Percentiles rank a stretch among this genome's conserved stretches.
Evolutionary conservation across 768 basidiomycete genomes (phyloP).

Genomic region (Pholiota microspora): DNA sequence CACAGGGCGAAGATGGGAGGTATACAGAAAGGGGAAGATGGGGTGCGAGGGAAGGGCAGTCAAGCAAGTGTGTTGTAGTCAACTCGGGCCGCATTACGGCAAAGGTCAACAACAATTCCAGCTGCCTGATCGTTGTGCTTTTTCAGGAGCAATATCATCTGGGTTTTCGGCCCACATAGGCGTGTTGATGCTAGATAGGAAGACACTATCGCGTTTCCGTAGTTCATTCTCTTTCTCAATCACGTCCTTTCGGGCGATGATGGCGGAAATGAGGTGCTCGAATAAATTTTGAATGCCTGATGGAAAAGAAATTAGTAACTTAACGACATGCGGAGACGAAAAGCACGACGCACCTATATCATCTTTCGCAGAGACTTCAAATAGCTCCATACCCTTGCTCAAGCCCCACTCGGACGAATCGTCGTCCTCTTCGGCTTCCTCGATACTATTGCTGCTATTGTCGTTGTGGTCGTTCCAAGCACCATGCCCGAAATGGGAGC

Average conservation of each 20-base stretch:
- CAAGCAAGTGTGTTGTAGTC: background rate
- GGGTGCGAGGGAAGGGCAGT: constrained; percentile 13
- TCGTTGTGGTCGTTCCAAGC: constrained; percentile 58
- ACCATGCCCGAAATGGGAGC: constrained; percentile 51
- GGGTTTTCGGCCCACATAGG: constrained; percentile 81
- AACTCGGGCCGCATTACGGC: constrained; percentile 9
- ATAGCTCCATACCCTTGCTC: constrained; percentile 81
- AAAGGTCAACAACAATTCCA: constrained; percentile 69
- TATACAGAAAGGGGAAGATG: constrained; percentile 6
- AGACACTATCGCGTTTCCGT: constrained; percentile 81
- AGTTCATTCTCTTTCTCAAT: constrained; percentile 83
- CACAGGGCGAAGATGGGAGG: background rate
- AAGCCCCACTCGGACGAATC: constrained; percentile 75
- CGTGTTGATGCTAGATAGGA: constrained; percentile 59
- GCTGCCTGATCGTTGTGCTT: constrained; percentile 46
- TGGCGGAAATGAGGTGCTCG: constrained; percentile 72
- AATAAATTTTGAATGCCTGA: constrained; percentile 82
- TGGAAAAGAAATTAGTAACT: constrained; percentile 1
- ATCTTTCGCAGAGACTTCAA: constrained; percentile 91
- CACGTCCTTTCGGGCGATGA: constrained; percentile 72
- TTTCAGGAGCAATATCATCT: constrained; percentile 67
- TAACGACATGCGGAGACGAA: constrained; percentile 15
- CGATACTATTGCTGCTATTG: constrained; percentile 63
- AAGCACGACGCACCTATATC: constrained; percentile 58
- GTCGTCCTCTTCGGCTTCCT: constrained; percentile 63